Conservation (phyloP, 1,284 basidiomycete species). For the Irpex rosettiformis region DNA sequence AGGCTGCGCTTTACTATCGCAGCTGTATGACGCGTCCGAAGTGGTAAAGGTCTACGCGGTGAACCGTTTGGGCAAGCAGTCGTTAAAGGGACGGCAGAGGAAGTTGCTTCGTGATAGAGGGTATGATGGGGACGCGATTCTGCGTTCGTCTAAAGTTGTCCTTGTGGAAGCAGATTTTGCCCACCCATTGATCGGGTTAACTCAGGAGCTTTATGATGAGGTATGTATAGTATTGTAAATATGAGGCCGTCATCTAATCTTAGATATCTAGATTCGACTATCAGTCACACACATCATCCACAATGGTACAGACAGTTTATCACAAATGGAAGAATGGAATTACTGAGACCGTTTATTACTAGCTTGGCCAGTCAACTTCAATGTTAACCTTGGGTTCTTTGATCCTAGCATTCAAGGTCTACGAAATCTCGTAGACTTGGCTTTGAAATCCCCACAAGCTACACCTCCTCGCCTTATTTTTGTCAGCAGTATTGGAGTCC, state of each 20-base stretch:
- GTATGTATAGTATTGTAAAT: constrained; percentile 16
- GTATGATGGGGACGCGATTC: constrained; percentile 17
- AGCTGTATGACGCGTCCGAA: constrained; percentile 19
- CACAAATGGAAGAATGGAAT: too few relatives aligned
- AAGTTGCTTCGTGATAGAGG: constrained; percentile 25
- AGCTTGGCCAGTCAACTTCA: constrained; percentile 37
- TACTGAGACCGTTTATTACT: too few relatives aligned
- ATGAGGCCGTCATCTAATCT: neutral
- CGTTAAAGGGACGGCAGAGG: constrained; percentile 24
- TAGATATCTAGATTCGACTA: constrained; percentile 18
- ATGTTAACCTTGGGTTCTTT: constrained; percentile 24
- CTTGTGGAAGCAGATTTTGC: constrained; percentile 27
- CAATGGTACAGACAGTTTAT: constrained; percentile 25
- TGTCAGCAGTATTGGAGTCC: constrained; percentile 31
- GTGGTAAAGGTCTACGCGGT: constrained; percentile 31
- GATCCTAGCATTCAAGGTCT: constrained; percentile 19
- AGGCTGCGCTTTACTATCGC: constrained; percentile 28
- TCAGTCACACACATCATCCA: constrained; percentile 33
- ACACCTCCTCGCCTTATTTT: constrained; percentile 28
- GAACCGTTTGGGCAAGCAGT: constrained; percentile 24
- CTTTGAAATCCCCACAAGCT: constrained; percentile 24
- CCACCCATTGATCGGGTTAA: constrained; percentile 22
- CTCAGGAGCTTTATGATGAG: constrained; percentile 20
- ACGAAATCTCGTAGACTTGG: constrained; percentile 21
- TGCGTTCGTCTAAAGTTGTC: constrained; percentile 25